These are phyloP conservation scores for Symbiodinium pilosum DNA, from an alignment of 73 alveolate genomes.

Conservation along the genomic window DNA sequence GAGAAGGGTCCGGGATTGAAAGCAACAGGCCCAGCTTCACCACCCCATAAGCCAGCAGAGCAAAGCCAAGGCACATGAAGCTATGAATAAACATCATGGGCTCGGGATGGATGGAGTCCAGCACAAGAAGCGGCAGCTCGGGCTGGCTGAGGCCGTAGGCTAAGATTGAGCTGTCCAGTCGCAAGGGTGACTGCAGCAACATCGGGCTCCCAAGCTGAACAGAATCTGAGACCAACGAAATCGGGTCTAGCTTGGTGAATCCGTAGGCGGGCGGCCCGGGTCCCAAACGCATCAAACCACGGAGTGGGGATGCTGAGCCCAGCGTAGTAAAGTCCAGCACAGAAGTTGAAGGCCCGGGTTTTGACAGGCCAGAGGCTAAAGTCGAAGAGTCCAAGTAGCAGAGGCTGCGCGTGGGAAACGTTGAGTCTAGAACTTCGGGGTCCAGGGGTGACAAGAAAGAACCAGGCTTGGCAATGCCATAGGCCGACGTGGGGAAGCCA, in stretches of 20 bases:
- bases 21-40: background rate
- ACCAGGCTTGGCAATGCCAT: slow-evolving; percentile 21
- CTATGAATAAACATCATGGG: background rate
- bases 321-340: slow-evolving; percentile 28
- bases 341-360: background rate
- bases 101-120: slow-evolving; percentile 24
- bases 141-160: slow-evolving; percentile 19
- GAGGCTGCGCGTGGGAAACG: background rate
- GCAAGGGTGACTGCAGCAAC: background rate
- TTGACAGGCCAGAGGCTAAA: background rate
- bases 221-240: background rate
- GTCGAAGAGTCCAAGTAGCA: background rate
- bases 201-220: background rate
- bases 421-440: background rate
- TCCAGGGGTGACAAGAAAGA: background rate
- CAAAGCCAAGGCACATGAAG: background rate
- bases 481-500: background rate
- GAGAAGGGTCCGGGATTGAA: slow-evolving; percentile 18
- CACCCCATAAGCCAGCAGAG: background rate
- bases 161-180: background rate
- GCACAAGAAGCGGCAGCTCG: background rate
- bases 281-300: background rate
- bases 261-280: slow-evolving; percentile 9
- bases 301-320: background rate
- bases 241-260: background rate